These are phyloP conservation scores for Peniophora sp. DNA, from an alignment of 1,284 basidiomycete species.

Conservation along the genomic window DNA sequence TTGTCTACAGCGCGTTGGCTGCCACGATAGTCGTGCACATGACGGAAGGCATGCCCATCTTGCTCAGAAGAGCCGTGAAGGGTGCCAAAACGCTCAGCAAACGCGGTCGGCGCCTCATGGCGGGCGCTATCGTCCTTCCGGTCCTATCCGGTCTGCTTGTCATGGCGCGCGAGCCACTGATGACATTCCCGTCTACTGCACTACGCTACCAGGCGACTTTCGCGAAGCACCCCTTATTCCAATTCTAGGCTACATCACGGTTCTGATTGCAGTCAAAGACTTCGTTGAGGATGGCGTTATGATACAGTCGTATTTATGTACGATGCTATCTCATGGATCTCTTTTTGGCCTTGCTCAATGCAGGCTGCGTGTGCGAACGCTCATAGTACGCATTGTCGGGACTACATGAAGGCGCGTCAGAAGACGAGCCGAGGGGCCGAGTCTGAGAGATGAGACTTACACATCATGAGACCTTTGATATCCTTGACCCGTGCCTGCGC, in stretches of 20 bases:
- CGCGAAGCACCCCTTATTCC: conserved; percentile 22
- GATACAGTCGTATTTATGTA: too few relatives aligned
- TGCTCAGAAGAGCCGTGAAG: conserved; percentile 40
- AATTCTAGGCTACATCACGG: conserved; percentile 10
- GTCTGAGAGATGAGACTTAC: conserved; percentile 30
- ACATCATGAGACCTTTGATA: conserved; percentile 62
- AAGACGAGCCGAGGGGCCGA: too few relatives aligned
- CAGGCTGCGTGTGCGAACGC: conserved; percentile 35
- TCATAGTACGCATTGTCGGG: conserved; percentile 63
- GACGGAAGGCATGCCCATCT: conserved; percentile 45
- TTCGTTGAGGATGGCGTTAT: background rate
- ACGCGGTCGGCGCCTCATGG: conserved; percentile 23
- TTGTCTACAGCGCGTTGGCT: conserved; percentile 53
- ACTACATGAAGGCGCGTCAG: conserved; percentile 24
- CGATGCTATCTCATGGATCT: too few relatives aligned
- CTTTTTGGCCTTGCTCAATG: background rate
- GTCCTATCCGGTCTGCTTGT: conserved; percentile 45
- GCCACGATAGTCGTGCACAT: conserved; percentile 44
- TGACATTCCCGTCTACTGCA: conserved; percentile 43
- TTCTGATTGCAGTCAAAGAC: background rate
- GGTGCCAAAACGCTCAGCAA: conserved; percentile 14
- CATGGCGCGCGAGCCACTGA: conserved; percentile 48
- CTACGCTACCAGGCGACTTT: conserved; percentile 35
- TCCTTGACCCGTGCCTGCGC: conserved; percentile 52
- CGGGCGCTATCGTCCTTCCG: conserved; percentile 33